Evolutionary conservation across 2,329 filamentous ascomycete species (phyloP), one percentile per base, ranked within the genome.

Genomic region (Aspergillus aculeatinus): DNA sequence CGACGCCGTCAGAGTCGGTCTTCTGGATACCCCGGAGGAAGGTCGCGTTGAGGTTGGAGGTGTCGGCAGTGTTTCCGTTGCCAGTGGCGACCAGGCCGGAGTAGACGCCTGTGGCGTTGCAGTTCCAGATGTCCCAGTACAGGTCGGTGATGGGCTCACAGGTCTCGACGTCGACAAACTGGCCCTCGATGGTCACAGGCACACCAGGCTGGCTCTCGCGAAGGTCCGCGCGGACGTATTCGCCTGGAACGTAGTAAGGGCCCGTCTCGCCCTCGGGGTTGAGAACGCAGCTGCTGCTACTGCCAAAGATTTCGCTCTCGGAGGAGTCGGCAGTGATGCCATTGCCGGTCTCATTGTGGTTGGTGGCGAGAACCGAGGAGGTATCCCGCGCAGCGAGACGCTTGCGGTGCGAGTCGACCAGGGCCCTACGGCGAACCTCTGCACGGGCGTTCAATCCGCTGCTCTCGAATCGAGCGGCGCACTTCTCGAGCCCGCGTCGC

Each of bases 171-270:
- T 79, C 71, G 35, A 79, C 68, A 29, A 78, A 70, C 51, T 79
- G 75, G 9, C 72, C 73, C 50, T 79, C 77, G 16, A 79, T 64
- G 31, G 73, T 69, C 33, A 79, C 60, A 7, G 72, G 70, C 12
- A 79, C 64, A 35, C 76, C 76, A 0, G 63, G 53, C 58, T 79
- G 63, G 21, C 60, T 67, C 31, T 79, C 75, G 9, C 60, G 65
- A 50, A 78, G 64, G 50, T 79, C 67, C 5, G 72, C 68, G 31
- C 76, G 71, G 31, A 77, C 68, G n/a, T 72, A 65, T 57, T 77
- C 76, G 11, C 74, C 74, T n/a, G 66, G 64, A 19, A 78, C 72
- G 58, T 69, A 85, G 72, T 81, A 84, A 6, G 82, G 82, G 3
- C 68, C 65, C 11, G 57, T 74, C 7, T 78, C 82, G 19, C 79